Conservation (phyloP, 306 rosid genomes). For the Vigna radiata region DNA sequence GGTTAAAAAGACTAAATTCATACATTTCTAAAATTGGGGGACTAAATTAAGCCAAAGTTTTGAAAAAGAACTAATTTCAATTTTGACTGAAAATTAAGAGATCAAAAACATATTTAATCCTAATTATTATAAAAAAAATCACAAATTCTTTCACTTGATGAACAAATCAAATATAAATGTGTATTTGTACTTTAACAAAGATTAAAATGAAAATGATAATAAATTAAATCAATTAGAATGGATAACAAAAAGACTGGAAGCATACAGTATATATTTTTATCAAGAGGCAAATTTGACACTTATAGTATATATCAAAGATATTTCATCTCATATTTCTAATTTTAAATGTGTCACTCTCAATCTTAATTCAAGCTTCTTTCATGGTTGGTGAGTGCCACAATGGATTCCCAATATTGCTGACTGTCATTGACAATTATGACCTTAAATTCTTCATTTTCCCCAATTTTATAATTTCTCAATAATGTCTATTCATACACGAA, state of each 20-base stretch:
- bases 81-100: too few species aligned
- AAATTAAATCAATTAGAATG: too few species aligned
- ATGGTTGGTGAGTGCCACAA: slow-evolving; percentile 43
- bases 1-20: too few species aligned
- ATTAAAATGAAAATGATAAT: too few species aligned
- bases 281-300: neutral
- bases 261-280: neutral
- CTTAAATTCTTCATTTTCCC: neutral
- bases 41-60: too few species aligned
- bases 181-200: too few species aligned
- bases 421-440: slow-evolving; percentile 45
- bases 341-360: slow-evolving; percentile 37
- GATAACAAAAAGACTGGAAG: neutral
- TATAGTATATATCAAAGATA: neutral
- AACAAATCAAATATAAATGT: too few species aligned
- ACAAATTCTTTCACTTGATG: too few species aligned
- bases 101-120: too few species aligned
- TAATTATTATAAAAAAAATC: too few species aligned
- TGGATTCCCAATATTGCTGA: slow-evolving; percentile 41
- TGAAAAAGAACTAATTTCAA: too few species aligned
- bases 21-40: too few species aligned
- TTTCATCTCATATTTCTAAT: neutral
- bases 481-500: slow-evolving; percentile 35
- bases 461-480: slow-evolving; percentile 12
- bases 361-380: slow-evolving; percentile 48